Conservation (phyloP, 352 stramenopile species). For the Paralagenidium karlingii region DNA sequence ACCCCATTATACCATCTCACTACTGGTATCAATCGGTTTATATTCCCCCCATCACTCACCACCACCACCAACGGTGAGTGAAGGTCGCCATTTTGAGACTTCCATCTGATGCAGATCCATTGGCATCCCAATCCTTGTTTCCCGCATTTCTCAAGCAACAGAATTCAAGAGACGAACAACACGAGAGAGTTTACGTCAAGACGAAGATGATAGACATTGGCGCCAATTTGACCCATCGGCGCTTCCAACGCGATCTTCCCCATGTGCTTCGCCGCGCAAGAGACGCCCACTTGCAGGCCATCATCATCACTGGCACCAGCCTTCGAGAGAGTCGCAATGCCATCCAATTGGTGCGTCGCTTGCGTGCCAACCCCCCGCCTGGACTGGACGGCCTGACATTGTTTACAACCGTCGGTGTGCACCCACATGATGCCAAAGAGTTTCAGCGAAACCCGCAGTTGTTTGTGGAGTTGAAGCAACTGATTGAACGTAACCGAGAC, state of each 20-base stretch:
- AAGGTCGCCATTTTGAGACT: too few relatives aligned
- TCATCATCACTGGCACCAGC: slow-evolving; percentile 82
- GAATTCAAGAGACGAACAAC: too few relatives aligned
- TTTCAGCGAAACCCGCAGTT: slow-evolving; percentile 25
- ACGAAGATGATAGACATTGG: slow-evolving; percentile 50
- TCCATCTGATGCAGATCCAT: too few relatives aligned
- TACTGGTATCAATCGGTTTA: too few relatives aligned
- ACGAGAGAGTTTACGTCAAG: too few relatives aligned
- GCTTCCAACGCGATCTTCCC: slow-evolving; percentile 76
- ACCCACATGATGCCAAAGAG: slow-evolving; percentile 88
- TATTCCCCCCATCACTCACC: too few relatives aligned
- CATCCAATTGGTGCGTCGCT: slow-evolving; percentile 18
- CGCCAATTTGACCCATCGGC: slow-evolving; percentile 46
- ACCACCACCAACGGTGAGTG: too few relatives aligned
- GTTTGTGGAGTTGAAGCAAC: neutral
- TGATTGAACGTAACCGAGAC: slow-evolving; percentile 22
- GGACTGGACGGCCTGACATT: slow-evolving; percentile 23
- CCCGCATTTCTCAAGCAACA: too few relatives aligned
- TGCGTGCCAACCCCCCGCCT: slow-evolving; percentile 5
- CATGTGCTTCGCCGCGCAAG: slow-evolving; percentile 81
- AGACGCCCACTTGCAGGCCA: too few relatives aligned
- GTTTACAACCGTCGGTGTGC: slow-evolving; percentile 86
- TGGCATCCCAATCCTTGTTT: too few relatives aligned
- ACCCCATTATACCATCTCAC: too few relatives aligned
- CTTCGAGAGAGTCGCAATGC: slow-evolving; percentile 20